phyloP scores from a whole-genome alignment of 1,139 yeast genomes.

The Hansenula lynferdii region DNA sequence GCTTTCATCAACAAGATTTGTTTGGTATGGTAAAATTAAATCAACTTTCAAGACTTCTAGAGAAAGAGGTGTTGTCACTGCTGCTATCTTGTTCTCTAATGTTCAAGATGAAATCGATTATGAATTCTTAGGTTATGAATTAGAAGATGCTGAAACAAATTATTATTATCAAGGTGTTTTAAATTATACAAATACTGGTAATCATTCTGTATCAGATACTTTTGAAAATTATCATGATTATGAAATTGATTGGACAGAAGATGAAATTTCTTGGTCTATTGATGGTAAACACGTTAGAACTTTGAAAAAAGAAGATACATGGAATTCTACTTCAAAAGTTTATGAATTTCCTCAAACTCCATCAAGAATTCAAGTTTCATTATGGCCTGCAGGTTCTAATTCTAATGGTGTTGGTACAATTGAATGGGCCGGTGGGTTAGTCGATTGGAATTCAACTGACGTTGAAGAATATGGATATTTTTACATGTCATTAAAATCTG shows the following conservation, averaged over 20 bases:
- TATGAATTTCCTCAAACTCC: slow-evolving; percentile 89
- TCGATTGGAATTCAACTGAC: slow-evolving; percentile 80
- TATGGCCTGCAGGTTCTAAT: slow-evolving; percentile 90
- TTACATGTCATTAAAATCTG: slow-evolving; percentile 57
- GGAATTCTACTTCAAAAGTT: slow-evolving; percentile 52
- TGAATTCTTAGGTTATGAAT: slow-evolving; percentile 76
- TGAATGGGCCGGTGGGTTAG: slow-evolving; percentile 91
- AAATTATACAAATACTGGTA: slow-evolving; percentile 57
- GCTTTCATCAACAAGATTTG: slow-evolving; percentile 68
- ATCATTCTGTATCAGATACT: slow-evolving; percentile 46
- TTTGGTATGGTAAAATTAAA: slow-evolving; percentile 84
- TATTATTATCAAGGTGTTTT: slow-evolving; percentile 72
- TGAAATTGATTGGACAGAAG: slow-evolving; percentile 81
- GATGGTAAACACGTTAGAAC: slow-evolving; percentile 72
- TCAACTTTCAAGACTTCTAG: slow-evolving; percentile 71
- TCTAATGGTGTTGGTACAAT: slow-evolving; percentile 69
- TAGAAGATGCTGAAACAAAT: slow-evolving; percentile 66
- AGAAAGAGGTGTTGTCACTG: slow-evolving; percentile 76
- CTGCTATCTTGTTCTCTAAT: slow-evolving; percentile 80
- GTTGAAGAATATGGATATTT: slow-evolving; percentile 72
- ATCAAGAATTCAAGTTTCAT: slow-evolving; percentile 73
- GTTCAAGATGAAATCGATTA: slow-evolving; percentile 89
- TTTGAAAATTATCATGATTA: slow-evolving; percentile 70
- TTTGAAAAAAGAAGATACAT: slow-evolving; percentile 59
- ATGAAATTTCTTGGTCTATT: slow-evolving; percentile 63